A percentile compares a stretch with the other conserved stretches of the same genome.
Evolutionary conservation across 495 filamentous ascomycete species (phyloP).

Genomic region (Hypoxylon subgilvum): DNA sequence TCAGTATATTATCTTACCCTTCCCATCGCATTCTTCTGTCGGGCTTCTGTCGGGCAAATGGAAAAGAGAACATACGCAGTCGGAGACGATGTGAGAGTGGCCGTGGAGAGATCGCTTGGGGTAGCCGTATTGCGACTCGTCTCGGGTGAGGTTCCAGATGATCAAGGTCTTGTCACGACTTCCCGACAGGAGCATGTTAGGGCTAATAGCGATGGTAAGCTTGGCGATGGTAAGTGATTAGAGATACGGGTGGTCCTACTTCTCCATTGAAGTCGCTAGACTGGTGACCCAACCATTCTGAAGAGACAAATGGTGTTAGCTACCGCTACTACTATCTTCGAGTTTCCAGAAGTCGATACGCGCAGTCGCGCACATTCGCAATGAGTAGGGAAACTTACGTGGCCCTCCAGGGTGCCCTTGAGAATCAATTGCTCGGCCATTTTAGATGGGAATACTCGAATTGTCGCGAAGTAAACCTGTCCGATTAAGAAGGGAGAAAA

Average conservation of each 20-base stretch:
- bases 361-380: too few relatives aligned
- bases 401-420: constrained; percentile 96
- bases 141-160: constrained; percentile 99
- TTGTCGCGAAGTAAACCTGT: constrained; percentile 38
- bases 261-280: constrained; percentile 98
- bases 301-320: constrained; percentile 16
- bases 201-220: constrained; percentile 63
- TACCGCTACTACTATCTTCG: constrained; percentile 27
- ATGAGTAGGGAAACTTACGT: constrained; percentile 58
- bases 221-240: constrained; percentile 25
- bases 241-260: constrained; percentile 62
- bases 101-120: constrained; percentile 97
- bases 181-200: constrained; percentile 99
- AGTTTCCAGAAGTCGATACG: too few relatives aligned
- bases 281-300: constrained; percentile 77
- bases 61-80: constrained; percentile 79
- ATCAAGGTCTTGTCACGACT: constrained; percentile 98
- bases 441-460: constrained; percentile 39
- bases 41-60: neutral
- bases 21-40: constrained; percentile 7
- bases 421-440: constrained; percentile 98
- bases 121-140: constrained; percentile 96
- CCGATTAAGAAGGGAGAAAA: constrained; percentile 18
- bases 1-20: constrained; percentile 47
- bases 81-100: constrained; percentile 99